phyloP scores from a whole-genome alignment of 306 rosid species.

The Vigna hirtella region DNA sequence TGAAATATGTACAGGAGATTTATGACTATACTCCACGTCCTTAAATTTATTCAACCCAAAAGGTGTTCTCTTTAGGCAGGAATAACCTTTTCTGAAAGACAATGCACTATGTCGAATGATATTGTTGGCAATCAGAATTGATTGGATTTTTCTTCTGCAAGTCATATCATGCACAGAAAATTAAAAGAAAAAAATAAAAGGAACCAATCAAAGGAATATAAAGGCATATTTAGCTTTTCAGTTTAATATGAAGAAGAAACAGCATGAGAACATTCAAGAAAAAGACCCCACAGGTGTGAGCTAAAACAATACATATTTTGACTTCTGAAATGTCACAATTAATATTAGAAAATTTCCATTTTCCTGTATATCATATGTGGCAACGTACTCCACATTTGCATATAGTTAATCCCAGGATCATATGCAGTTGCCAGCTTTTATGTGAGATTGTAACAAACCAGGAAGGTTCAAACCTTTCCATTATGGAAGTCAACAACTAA shows the following conservation, averaged over 20 bases:
- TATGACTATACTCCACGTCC: constrained; percentile 25
- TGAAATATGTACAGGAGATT: constrained; percentile 42
- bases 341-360: not conserved
- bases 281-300: not conserved
- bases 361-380: constrained; percentile 21
- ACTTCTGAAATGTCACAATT: constrained; percentile 4
- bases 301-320: constrained; percentile 16
- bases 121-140: constrained; percentile 49
- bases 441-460: not conserved
- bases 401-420: not conserved
- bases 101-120: constrained; percentile 38
- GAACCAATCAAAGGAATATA: constrained; percentile 24
- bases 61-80: constrained; percentile 46
- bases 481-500: constrained; percentile 1
- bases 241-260: constrained; percentile 29
- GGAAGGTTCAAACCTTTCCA: not conserved
- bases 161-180: constrained; percentile 40
- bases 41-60: constrained; percentile 45
- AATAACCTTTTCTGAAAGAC: constrained; percentile 51
- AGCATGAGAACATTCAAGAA: constrained; percentile 33
- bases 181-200: not conserved
- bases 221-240: constrained; percentile 40
- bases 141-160: constrained; percentile 59
- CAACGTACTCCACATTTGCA: constrained; percentile 3
- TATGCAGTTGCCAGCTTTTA: not conserved